phyloP scores from a whole-genome alignment of 2,329 filamentous ascomycete species.

The Penicillium frequentans region DNA sequence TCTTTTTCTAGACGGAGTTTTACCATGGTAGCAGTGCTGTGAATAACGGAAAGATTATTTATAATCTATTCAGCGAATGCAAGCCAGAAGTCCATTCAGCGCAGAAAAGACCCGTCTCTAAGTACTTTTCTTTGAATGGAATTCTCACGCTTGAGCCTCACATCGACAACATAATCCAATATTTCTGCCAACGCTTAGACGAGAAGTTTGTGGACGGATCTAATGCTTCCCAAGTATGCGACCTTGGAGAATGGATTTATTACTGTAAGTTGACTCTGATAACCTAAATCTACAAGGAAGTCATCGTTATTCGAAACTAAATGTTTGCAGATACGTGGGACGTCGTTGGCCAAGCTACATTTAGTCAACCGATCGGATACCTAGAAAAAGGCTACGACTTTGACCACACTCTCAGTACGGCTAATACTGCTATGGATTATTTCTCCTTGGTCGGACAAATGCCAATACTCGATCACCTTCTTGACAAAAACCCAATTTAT shows the following conservation, averaged over 20 bases:
- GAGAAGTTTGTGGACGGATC: slow-evolving; percentile 30
- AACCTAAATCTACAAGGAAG: background rate
- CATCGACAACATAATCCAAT: slow-evolving; percentile 31
- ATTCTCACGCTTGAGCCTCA: slow-evolving; percentile 25
- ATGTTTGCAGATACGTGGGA: slow-evolving; percentile 23
- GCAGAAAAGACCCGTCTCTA: slow-evolving; percentile 40
- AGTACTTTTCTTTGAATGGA: slow-evolving; percentile 34
- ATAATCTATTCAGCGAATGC: slow-evolving; percentile 41
- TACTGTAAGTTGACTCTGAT: slow-evolving; percentile 35
- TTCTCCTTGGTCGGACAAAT: slow-evolving; percentile 25
- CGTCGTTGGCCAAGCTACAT: slow-evolving; percentile 27
- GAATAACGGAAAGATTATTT: slow-evolving; percentile 37
- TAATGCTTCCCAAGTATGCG: slow-evolving; percentile 27
- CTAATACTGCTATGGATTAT: slow-evolving; percentile 23
- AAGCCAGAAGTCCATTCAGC: slow-evolving; percentile 34
- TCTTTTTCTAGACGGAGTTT: slow-evolving; percentile 34
- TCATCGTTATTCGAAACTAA: background rate
- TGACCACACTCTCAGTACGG: slow-evolving; percentile 15
- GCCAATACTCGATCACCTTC: slow-evolving; percentile 25
- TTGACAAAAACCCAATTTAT: slow-evolving; percentile 28
- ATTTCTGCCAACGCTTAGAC: slow-evolving; percentile 35
- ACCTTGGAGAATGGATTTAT: slow-evolving; percentile 45
- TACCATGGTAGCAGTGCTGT: slow-evolving; percentile 38
- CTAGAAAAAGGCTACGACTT: slow-evolving; percentile 28
- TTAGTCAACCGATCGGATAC: slow-evolving; percentile 27